A percentile compares a stretch with the other conserved stretches of the same genome.
These are phyloP conservation scores for Phytophthora europaea DNA, from an alignment of 352 stramenopile species.

Conservation along the genomic window DNA sequence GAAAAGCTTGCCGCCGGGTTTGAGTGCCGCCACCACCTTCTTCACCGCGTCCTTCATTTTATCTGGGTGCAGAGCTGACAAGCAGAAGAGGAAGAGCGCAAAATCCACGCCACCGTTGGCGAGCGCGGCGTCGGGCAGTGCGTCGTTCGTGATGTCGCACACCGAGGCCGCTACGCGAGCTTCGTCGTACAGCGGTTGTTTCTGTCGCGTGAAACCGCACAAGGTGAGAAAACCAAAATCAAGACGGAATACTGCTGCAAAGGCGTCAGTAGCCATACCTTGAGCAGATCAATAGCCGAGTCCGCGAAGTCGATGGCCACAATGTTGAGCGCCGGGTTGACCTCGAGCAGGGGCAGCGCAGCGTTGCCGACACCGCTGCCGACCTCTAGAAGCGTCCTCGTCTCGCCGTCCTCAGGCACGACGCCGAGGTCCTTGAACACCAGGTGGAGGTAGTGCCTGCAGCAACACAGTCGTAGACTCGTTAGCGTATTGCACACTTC, in stretches of 20 bases:
- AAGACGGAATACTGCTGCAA: background rate
- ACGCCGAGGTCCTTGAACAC: constrained; percentile 91
- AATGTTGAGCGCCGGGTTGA: constrained; percentile 89
- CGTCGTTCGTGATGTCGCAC: constrained; percentile 89
- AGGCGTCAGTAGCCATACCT: constrained; percentile 47
- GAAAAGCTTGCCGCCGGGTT: constrained; percentile 88
- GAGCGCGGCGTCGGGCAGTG: constrained; percentile 64
- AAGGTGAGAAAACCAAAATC: background rate
- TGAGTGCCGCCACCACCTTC: constrained; percentile 88
- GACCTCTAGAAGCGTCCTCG: constrained; percentile 92
- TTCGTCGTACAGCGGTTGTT: constrained; percentile 86
- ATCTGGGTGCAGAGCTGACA: constrained; percentile 93
- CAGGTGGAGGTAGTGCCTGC: constrained; percentile 93
- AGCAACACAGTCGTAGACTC: constrained; percentile 1
- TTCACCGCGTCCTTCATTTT: constrained; percentile 88
- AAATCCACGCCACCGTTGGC: constrained; percentile 81
- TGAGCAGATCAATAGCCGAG: constrained; percentile 93
- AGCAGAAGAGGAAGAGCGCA: constrained; percentile 86
- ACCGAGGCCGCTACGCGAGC: constrained; percentile 75
- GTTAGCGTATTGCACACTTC: background rate
- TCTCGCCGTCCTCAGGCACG: constrained; percentile 52
- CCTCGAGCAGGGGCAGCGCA: constrained; percentile 94
- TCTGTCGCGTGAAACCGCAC: constrained; percentile 33
- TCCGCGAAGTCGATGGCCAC: constrained; percentile 95
- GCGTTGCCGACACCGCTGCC: constrained; percentile 97